Conservation (phyloP, 805 yeast genomes). For the Cyberlindnera galapagoensis region DNA sequence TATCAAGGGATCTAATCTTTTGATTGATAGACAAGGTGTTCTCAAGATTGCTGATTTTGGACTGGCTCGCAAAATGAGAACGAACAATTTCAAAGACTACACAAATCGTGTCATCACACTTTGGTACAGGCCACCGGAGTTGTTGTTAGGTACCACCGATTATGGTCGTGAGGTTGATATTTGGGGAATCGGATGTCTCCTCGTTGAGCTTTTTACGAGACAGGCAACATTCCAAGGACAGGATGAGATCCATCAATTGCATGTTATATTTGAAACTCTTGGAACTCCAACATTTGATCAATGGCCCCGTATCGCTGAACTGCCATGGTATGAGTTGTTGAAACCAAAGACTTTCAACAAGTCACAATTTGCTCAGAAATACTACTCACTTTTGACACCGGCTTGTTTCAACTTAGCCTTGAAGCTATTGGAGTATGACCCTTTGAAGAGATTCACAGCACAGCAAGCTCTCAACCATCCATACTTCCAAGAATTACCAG, state of each 20-base stretch:
- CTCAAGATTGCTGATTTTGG: slow-evolving; percentile 80
- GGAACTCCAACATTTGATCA: slow-evolving; percentile 71
- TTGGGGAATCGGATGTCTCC: slow-evolving; percentile 95
- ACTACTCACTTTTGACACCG: slow-evolving; percentile 37
- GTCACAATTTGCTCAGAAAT: slow-evolving; percentile 35
- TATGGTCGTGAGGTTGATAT: slow-evolving; percentile 89
- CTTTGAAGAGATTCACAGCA: slow-evolving; percentile 61
- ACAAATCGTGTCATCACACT: slow-evolving; percentile 93
- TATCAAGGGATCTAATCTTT: slow-evolving; percentile 74
- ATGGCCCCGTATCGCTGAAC: slow-evolving; percentile 73
- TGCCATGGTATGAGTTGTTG: slow-evolving; percentile 92
- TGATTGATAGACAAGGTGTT: slow-evolving; percentile 55
- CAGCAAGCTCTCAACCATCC: slow-evolving; percentile 59
- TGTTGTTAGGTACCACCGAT: slow-evolving; percentile 81
- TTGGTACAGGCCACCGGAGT: slow-evolving; percentile 97
- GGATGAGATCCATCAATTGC: slow-evolving; percentile 81
- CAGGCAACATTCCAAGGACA: slow-evolving; percentile 79
- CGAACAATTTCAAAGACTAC: slow-evolving; percentile 54
- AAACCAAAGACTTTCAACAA: slow-evolving; percentile 39
- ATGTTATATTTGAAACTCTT: slow-evolving; percentile 71
- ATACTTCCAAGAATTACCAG: slow-evolving; percentile 69
- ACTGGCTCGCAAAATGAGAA: slow-evolving; percentile 69
- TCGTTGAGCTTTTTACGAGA: slow-evolving; percentile 73
- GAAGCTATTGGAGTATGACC: slow-evolving; percentile 61
- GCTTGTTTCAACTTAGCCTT: slow-evolving; percentile 60